Conservation (phyloP, 768 basidiomycete genomes). For the Rhodosporidiobolus sp. region DNA sequence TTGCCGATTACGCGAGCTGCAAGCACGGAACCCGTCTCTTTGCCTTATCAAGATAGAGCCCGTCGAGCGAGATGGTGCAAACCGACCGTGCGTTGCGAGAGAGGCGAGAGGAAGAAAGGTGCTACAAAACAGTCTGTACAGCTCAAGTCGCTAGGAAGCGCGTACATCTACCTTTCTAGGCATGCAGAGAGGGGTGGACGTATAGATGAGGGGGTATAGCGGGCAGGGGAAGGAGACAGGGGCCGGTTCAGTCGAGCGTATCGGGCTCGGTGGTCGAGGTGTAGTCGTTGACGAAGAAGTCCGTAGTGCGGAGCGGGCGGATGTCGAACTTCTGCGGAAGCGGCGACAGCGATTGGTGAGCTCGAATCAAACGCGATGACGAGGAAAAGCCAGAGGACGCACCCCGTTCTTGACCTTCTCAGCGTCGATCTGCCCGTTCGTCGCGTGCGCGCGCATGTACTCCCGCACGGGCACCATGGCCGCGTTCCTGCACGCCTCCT, state of each 20-base stretch:
- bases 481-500: slow-evolving; percentile 86
- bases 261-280: slow-evolving; percentile 3
- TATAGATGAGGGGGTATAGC: too few species aligned
- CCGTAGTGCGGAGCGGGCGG: slow-evolving; percentile 65
- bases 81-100: too few species aligned
- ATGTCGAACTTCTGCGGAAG: slow-evolving; percentile 67
- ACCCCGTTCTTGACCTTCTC: slow-evolving; percentile 48
- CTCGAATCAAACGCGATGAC: neutral
- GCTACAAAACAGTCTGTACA: too few species aligned
- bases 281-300: slow-evolving; percentile 57
- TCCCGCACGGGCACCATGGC: slow-evolving; percentile 80
- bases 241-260: slow-evolving; percentile 5
- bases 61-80: too few species aligned
- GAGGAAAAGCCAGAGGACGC: slow-evolving; percentile 37
- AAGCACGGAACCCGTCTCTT: too few species aligned
- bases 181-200: too few species aligned
- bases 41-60: too few species aligned
- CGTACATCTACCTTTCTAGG: too few species aligned
- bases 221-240: neutral
- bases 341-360: neutral
- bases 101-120: too few species aligned
- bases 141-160: too few species aligned
- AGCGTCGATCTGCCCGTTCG: slow-evolving; percentile 35
- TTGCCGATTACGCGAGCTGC: too few species aligned
- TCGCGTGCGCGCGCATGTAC: slow-evolving; percentile 57